These are phyloP conservation scores for Allomyces macrogynus DNA, from an alignment of 192 early-diverging fungal genomes.

Conservation along the genomic window DNA sequence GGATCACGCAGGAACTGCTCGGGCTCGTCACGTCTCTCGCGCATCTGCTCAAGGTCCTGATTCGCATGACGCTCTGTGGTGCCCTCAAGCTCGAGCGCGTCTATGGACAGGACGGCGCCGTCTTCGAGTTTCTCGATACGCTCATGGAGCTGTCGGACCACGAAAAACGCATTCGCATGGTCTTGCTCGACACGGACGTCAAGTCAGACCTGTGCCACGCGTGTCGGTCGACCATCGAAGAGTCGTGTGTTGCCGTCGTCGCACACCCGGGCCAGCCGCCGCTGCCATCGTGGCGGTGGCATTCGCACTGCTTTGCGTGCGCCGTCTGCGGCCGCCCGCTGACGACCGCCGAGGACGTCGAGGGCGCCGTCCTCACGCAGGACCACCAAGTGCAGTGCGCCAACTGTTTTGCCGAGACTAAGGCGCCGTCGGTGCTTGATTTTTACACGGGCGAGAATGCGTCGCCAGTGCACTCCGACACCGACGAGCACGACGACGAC, in stretches of 20 bases:
- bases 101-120: constrained; percentile 20
- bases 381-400: constrained; percentile 26
- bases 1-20: constrained; percentile 70
- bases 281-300: constrained; percentile 50
- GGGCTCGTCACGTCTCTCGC: constrained; percentile 75
- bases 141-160: constrained; percentile 44
- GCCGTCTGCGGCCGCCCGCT: constrained; percentile 30
- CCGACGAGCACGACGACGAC: too few relatives aligned
- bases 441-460: constrained; percentile 8
- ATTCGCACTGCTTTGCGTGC: constrained; percentile 66
- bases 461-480: too few relatives aligned
- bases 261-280: neutral
- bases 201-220: constrained; percentile 58
- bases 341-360: neutral
- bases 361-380: neutral
- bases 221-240: constrained; percentile 65
- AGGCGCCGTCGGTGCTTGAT: constrained; percentile 6
- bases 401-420: constrained; percentile 22
- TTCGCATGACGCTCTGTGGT: constrained; percentile 68
- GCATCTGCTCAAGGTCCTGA: constrained; percentile 77
- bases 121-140: constrained; percentile 51
- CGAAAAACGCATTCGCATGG: constrained; percentile 21
- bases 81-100: constrained; percentile 45
- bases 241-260: constrained; percentile 55
- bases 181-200: constrained; percentile 30